Evolutionary conservation across 768 basidiomycete species (phyloP).

Genomic region (Gymnopilus junonius): DNA sequence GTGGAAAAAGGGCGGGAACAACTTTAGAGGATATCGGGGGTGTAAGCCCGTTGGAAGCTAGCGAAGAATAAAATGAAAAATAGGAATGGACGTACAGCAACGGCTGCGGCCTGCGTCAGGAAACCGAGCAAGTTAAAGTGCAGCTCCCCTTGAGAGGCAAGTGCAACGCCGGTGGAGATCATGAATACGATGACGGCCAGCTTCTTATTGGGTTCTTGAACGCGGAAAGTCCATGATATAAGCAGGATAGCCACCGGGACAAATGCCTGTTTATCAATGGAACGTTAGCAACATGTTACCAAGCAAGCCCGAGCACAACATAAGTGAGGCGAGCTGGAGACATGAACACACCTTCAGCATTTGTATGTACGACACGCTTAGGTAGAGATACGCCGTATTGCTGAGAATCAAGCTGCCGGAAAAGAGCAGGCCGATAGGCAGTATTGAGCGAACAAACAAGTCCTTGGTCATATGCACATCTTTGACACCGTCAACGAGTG

Average conservation of each 20-base stretch:
- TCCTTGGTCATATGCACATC: constrained; percentile 81
- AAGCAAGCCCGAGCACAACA: neutral
- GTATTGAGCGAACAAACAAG: constrained; percentile 82
- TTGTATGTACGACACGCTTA: constrained; percentile 94
- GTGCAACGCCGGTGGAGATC: constrained; percentile 89
- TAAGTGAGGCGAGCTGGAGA: neutral
- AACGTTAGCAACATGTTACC: constrained; percentile 10
- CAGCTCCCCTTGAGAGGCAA: constrained; percentile 89
- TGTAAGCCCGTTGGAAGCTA: neutral
- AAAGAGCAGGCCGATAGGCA: constrained; percentile 94
- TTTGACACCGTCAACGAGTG: constrained; percentile 75
- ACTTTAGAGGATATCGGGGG: neutral
- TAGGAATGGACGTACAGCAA: constrained; percentile 59
- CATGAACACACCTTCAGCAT: constrained; percentile 78
- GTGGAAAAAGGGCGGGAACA: neutral
- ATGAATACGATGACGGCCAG: constrained; percentile 84
- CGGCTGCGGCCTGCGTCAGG: constrained; percentile 84
- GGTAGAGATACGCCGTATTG: constrained; percentile 92
- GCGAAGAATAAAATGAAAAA: neutral
- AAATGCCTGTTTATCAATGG: constrained; percentile 68
- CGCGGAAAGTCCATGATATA: constrained; percentile 90
- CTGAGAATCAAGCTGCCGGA: constrained; percentile 87
- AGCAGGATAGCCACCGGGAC: constrained; percentile 88
- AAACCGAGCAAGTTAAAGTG: constrained; percentile 88
- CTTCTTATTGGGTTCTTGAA: constrained; percentile 85